Evolutionary conservation across 2,329 filamentous ascomycete species (phyloP).

Genomic region (Aspergillus fijiensis): DNA sequence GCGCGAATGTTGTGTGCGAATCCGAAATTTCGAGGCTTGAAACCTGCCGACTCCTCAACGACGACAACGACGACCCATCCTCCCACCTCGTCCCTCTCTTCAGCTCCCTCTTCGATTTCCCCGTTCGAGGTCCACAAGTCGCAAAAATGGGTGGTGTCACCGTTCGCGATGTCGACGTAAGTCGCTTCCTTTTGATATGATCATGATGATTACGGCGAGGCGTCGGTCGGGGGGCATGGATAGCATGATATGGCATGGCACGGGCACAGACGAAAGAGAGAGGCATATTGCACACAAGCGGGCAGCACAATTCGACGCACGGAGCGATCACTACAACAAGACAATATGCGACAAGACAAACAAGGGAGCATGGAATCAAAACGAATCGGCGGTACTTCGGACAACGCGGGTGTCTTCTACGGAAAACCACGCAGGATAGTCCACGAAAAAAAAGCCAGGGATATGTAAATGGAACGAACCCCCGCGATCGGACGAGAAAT

Average conservation of each 20-base stretch:
- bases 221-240: slow-evolving; percentile 1
- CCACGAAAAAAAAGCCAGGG: neutral
- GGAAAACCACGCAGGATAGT: neutral
- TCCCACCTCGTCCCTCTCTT: slow-evolving; percentile 34
- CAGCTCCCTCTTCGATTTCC: slow-evolving; percentile 24
- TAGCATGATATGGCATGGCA: slow-evolving; percentile 11
- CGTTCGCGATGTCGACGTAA: slow-evolving; percentile 66
- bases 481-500: neutral
- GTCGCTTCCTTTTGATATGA: slow-evolving; percentile 28
- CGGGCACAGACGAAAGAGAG: neutral
- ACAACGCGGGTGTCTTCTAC: neutral
- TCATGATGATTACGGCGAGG: neutral
- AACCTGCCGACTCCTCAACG: slow-evolving; percentile 32
- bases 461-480: neutral
- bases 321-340: neutral
- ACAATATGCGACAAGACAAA: neutral
- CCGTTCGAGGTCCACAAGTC: slow-evolving; percentile 36
- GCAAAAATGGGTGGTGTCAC: slow-evolving; percentile 66
- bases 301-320: neutral
- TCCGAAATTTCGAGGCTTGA: slow-evolving; percentile 38
- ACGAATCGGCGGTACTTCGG: neutral
- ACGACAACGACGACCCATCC: slow-evolving; percentile 42
- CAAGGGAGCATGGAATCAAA: neutral
- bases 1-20: slow-evolving; percentile 32
- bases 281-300: neutral